Evolutionary conservation across 106 monocot species (phyloP).

Genomic region (Dioscorea dumetorum): DNA sequence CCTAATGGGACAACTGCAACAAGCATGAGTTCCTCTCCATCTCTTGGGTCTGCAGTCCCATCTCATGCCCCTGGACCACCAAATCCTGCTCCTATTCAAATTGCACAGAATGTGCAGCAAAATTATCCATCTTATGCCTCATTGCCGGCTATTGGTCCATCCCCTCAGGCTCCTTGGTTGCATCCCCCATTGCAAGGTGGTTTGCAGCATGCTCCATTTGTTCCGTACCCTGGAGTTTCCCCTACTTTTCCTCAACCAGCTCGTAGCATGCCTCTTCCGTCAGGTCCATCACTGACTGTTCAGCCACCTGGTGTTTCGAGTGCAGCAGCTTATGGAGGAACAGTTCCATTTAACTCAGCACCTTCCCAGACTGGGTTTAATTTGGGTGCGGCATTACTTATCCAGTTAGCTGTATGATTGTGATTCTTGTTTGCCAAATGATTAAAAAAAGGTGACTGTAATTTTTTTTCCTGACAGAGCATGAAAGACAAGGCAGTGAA

Average conservation of each 20-base stretch:
- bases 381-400: slow-evolving; percentile 23
- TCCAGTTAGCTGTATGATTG: slow-evolving; percentile 21
- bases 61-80: slow-evolving; percentile 21
- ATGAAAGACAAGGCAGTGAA: slow-evolving; percentile 29
- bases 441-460: background rate
- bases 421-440: background rate
- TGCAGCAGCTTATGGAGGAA: slow-evolving; percentile 9
- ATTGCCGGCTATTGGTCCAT: slow-evolving; percentile 12
- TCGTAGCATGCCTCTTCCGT: slow-evolving; percentile 22
- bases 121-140: slow-evolving; percentile 38
- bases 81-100: slow-evolving; percentile 28
- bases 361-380: slow-evolving; percentile 15
- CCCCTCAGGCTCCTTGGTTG: slow-evolving; percentile 56
- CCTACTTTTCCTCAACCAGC: slow-evolving; percentile 32
- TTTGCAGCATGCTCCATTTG: slow-evolving; percentile 41
- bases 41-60: slow-evolving; percentile 27
- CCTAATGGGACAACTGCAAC: slow-evolving; percentile 7
- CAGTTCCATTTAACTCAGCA: slow-evolving; percentile 2
- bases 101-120: slow-evolving; percentile 27
- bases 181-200: slow-evolving; percentile 37
- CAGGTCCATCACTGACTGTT: slow-evolving; percentile 17
- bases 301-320: slow-evolving; percentile 51
- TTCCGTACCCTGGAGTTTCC: slow-evolving; percentile 38
- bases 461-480: slow-evolving; percentile 16
- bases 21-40: slow-evolving; percentile 20